These are phyloP conservation scores for Solanum chiquidenum DNA, from an alignment of 257 asterid genomes.

Conservation along the genomic window DNA sequence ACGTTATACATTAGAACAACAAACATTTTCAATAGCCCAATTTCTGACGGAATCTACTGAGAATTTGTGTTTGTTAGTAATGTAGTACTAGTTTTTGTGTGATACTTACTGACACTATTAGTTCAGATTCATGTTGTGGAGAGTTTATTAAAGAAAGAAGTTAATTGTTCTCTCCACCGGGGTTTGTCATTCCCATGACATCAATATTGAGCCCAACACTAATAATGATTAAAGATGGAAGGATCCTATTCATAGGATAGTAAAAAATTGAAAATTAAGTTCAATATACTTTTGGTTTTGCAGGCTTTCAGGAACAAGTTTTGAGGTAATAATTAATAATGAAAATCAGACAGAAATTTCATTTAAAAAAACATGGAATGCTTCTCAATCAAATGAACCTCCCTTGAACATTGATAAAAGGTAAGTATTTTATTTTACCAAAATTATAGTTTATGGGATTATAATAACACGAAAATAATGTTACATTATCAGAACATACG, in stretches of 20 bases:
- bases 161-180: not conserved
- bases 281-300: not conserved
- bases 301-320: slow-evolving; percentile 41
- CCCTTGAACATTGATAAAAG: slow-evolving; percentile 55
- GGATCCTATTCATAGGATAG: not conserved
- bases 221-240: fast-evolving
- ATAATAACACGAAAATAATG: not conserved
- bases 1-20: not conserved
- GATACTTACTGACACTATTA: not conserved
- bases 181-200: not conserved
- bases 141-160: not conserved
- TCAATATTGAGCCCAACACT: fast-evolving
- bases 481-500: fast-evolving
- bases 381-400: slow-evolving; percentile 5
- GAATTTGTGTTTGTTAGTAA: not conserved
- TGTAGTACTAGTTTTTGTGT: not conserved
- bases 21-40: not conserved
- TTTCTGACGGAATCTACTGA: not conserved
- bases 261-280: not conserved
- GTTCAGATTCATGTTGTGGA: fast-evolving
- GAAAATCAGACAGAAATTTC: slow-evolving; percentile 37
- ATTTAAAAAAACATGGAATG: slow-evolving; percentile 31
- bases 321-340: slow-evolving; percentile 19
- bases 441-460: not conserved
- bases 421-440: not conserved